Base-by-base conservation (phyloP, 2,329 filamentous ascomycete genomes). In the Colletotrichum orchidophilum region DNA sequence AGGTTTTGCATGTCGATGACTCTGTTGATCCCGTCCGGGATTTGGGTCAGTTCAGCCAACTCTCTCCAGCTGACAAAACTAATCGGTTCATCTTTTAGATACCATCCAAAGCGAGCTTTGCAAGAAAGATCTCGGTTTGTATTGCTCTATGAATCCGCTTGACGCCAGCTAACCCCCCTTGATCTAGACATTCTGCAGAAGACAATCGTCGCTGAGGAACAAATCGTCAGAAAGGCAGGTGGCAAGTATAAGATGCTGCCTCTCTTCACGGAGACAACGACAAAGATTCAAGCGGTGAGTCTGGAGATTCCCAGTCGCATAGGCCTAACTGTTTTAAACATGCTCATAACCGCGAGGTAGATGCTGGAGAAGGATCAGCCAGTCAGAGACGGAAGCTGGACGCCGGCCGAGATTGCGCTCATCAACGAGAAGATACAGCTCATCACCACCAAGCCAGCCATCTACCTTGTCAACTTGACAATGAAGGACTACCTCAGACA, bases 401-500 rank as follows among this genome's bases (percentile, higher is more conserved):
- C 81, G 8, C 78, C 81, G 1, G 81, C 81, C 1, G 83, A 84
- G 72, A 84, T 84, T 63, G 78, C 78, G 2, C 78, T 83, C n/a
- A 84, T 84, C 75, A 84, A 84, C 74, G 83, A 84, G 49, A 84
- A 84, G 77, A 82, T 83, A 26, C 80, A 80, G 65, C 80, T 85
- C 3, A 85, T 85, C 74, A 85, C 83, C 31, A 85, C 83, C 15
- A 85, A 85, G 76, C 83, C 83, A 12, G 76, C 76, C 55, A 83
- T 85, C 73, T 85, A 85, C 75, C 81, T 85, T 33, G 82, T 85
- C 63, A 85, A 85, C 74, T 67, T 85, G 64, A 83, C 82, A 2
- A 84, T 84, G 83, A 84, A 84, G 77, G 83, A 85, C 71, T 85
- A 85, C 75, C 77, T 85, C 29, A 74, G 83, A 42, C 83, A 84